Base-by-base conservation (phyloP, 2,329 filamentous ascomycete species). In the Cryphonectria radicalis region DNA sequence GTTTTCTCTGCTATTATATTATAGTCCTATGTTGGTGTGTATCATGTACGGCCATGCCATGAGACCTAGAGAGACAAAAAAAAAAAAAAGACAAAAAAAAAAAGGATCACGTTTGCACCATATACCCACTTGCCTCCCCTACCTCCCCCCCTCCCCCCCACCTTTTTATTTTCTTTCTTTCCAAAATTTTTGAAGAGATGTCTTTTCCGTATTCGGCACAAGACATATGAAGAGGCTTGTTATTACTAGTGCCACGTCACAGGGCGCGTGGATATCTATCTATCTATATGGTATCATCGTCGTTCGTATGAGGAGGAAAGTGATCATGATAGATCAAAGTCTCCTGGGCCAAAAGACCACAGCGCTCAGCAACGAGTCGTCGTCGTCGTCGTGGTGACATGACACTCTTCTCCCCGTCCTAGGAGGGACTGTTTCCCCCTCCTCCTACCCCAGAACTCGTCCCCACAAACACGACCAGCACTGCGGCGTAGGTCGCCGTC, bases 391-490 rank as follows among this genome's bases (percentile, higher is more conserved):
- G n/a, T n/a, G n/a, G n/a, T n/a, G 25, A 55, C 11, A 14, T 43
- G 37, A 22, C 37, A 17, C 35, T 60, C 35, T 17, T n/a, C n/a
- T n/a, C 32, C 8, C 59, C 8, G 32, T 59, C 42, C 22, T 40
- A 37, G 11, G 64, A 35, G 40, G 4, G 14, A n/a, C n/a, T 22
- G 28, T 35, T 55, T 2, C 64, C 65, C 11, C 32, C 65, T 13
- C 32, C 43, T 5, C 43, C 37, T 17, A 25, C 14, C 35, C 53
- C 25, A 2, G 53, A 60, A 50, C 70, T 74, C 13, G 73, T 74
- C 32, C 74, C 75, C 1, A 76, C 74, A 67, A 75, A 75, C 32
- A 75, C 74, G 11, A 74, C 74, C 25, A 76, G 63, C 7, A 76
- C 74, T 17, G 57, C 57, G 28, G 73, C 71, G 42, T 75, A 74